Percentiles rank a stretch among this genome's conserved stretches.
Evolutionary conservation across 2,329 filamentous ascomycete species (phyloP).

Genomic region (Lecanosticta acicola): DNA sequence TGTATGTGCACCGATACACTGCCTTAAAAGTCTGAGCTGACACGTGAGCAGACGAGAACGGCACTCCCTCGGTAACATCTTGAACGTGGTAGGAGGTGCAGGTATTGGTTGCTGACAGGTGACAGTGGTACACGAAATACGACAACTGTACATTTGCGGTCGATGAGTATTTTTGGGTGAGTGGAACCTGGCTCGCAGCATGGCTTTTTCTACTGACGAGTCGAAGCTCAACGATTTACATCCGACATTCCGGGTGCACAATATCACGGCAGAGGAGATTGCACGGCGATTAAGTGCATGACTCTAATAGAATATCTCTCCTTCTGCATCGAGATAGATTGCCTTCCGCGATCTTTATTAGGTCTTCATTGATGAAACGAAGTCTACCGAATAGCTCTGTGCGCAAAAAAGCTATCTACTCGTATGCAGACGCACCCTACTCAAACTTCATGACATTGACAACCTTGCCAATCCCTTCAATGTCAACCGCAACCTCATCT

Average conservation of each 20-base stretch:
- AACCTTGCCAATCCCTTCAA: constrained; percentile 31
- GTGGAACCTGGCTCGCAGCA: too few species aligned
- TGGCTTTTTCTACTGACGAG: neutral
- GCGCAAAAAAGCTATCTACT: too few species aligned
- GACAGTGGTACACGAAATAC: constrained; percentile 34
- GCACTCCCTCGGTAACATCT: constrained; percentile 1
- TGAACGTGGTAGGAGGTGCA: neutral
- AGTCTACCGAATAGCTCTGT: too few species aligned
- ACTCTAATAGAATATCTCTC: too few species aligned
- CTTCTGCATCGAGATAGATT: too few species aligned
- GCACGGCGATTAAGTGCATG: constrained; percentile 20
- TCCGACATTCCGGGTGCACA: constrained; percentile 59
- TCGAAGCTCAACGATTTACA: constrained; percentile 49
- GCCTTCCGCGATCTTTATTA: too few species aligned
- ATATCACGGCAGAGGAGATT: constrained; percentile 51
- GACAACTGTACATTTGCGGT: constrained; percentile 50
- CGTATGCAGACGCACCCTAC: constrained; percentile 7
- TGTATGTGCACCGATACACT: neutral
- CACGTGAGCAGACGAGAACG: constrained; percentile 2
- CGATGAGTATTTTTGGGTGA: constrained; percentile 57
- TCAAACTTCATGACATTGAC: constrained; percentile 32
- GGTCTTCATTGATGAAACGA: too few species aligned
- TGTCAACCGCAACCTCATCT: constrained; percentile 32
- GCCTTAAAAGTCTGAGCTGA: neutral
- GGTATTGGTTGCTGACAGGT: neutral